Percentiles rank a stretch among this genome's conserved stretches.
phyloP scores from a whole-genome alignment of 1,284 basidiomycete genomes.

The Apiotrichum brassicae region DNA sequence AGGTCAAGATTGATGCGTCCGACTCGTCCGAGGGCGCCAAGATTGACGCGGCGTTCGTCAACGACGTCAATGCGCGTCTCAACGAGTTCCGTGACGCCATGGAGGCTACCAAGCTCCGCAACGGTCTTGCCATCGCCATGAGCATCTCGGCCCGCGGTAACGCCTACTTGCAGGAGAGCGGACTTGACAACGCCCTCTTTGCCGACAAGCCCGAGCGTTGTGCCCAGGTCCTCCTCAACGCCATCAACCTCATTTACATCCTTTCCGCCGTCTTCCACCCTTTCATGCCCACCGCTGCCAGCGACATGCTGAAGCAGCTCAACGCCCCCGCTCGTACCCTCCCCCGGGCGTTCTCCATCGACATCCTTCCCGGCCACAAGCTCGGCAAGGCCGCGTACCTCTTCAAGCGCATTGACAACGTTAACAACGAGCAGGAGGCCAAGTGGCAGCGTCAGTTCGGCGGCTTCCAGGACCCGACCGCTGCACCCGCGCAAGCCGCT shows the following conservation, averaged over 20 bases:
- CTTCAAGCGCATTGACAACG: constrained; percentile 81
- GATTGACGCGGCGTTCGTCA: constrained; percentile 69
- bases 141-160: constrained; percentile 87
- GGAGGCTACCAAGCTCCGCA: constrained; percentile 85
- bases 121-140: constrained; percentile 84
- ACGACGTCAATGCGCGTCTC: constrained; percentile 68
- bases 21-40: constrained; percentile 48
- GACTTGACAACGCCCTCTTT: constrained; percentile 86
- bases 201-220: constrained; percentile 73
- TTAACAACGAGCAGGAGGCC: constrained; percentile 69
- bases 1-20: constrained; percentile 48
- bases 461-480: constrained; percentile 52
- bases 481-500: constrained; percentile 31
- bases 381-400: constrained; percentile 83
- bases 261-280: constrained; percentile 82
- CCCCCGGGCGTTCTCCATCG: constrained; percentile 61
- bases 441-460: constrained; percentile 77
- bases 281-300: constrained; percentile 90
- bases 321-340: constrained; percentile 80
- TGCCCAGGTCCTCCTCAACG: constrained; percentile 81
- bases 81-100: constrained; percentile 78
- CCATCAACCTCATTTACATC: constrained; percentile 88
- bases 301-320: constrained; percentile 76
- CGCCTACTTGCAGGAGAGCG: constrained; percentile 83
- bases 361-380: constrained; percentile 79